Base-by-base conservation (phyloP, 2,329 filamentous ascomycete genomes). In the Fusarium austroafricanum region DNA sequence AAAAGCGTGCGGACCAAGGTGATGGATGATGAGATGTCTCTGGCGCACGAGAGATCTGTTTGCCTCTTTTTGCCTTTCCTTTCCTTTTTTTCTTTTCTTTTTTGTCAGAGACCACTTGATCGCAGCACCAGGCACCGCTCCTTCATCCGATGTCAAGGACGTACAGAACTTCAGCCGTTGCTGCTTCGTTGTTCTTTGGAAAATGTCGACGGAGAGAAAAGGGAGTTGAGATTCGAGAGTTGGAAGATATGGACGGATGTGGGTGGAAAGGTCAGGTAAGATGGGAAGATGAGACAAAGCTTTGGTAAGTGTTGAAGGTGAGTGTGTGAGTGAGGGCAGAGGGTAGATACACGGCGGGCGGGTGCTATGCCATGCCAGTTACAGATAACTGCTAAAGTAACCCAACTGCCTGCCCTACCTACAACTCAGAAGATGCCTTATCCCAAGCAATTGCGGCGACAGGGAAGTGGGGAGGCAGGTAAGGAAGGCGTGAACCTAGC, bases 401-500 rank as follows among this genome's bases (percentile, higher is more conserved):
- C 33, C 33, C 33, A 35, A 35, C 33, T 35, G 33, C 20, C 33
- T 35, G 33, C 20, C 38, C 44, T 55, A 28, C 46, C 46, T 57
- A 57, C 42, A 53, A 51, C 42, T 40, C 46, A 46, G 21, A 37
- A 58, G 39, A 26, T 44, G 46, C 29, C 54, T 54, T 51, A 43
- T 35, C 54, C 54, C 50, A 42, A 62, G 57, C 59, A 42, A 39
- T 63, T 56, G 57, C 59, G 57, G 49, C 59, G 49, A 62, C 57
- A 62, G 40, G 57, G 42, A 57, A 64, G 59, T 64, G 61, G 63
- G 56, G 60, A 58, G 35, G 55, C 47, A 52, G 45, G 51, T 20
- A 23, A 26, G 7, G 28, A 17, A 57, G 67, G 69, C 54, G 72
- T 62, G 52, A 21, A 21, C 28, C 17, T 65, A 68, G 21, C 21